Base-by-base conservation (phyloP, 1,284 basidiomycete genomes). In the Cryptococcus floricola region DNA sequence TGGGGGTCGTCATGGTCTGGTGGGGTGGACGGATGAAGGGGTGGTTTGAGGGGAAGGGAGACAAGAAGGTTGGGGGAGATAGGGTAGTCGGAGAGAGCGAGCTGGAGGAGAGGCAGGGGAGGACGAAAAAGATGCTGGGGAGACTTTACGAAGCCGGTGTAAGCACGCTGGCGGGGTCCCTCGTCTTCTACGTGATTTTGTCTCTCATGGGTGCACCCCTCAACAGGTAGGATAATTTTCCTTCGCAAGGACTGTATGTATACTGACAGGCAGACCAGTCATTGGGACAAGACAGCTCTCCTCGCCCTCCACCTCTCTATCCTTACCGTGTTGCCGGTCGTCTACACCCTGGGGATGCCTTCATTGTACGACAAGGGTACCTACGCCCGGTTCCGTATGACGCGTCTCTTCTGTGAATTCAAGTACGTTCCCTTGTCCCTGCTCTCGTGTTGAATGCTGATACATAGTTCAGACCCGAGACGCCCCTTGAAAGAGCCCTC, bases 191-290 rank as follows among this genome's bases (percentile, higher is more conserved):
- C 58, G 60, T 74, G 43, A 45, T 85, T 3, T 61, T 87, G 1
- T 75, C 88, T 9, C 69, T 89, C 12, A 86, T 94, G 59, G 91
- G 91, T 1, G 90, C 90, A 5, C 88, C 89, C 0, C 62, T 88
- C 7, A 59, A 78, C 43, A 82, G 80, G 85, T 86, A 66, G 64
- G 81, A 76, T 46, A 18, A 16, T 2, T 6, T 27, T 47, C 45
- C 43, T 54, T 47, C 38, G 85, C 84, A 57, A 79, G 84, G 61
- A 57, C 13, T 27, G n/a, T 45, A 27, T 5, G 37, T 28, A 7
- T 39, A n/a, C 18, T 48, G 48, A 31, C 44, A 38, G 14, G 6
- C 28, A 39, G 23, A 52, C 28, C 58, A 76, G 75, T 19, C 63
- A 74, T 38, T 41, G 65, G 27, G 23, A 62, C 39, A 66, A 72